phyloP scores from a whole-genome alignment of 2,329 filamentous ascomycete genomes.

The Paraphoma sp. region DNA sequence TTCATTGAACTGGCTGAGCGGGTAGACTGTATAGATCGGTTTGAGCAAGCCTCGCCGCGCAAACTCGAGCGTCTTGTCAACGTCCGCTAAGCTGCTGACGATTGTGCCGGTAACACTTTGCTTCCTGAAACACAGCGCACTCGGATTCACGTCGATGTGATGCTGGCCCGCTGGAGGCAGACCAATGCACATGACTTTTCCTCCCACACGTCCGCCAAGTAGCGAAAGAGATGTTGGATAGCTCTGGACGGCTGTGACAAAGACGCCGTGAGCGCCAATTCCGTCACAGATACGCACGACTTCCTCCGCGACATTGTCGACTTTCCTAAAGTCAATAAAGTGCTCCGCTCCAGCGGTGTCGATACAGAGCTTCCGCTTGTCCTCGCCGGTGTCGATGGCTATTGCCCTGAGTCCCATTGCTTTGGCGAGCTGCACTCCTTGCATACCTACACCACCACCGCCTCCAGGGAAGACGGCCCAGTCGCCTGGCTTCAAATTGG shows the following conservation, averaged over 20 bases:
- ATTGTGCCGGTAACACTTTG: constrained; percentile 47
- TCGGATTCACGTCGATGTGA: constrained; percentile 44
- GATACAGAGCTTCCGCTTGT: constrained; percentile 44
- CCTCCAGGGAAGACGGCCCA: constrained; percentile 64
- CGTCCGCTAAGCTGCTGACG: constrained; percentile 57
- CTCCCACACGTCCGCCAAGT: constrained; percentile 56
- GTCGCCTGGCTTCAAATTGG: constrained; percentile 57
- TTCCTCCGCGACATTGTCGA: constrained; percentile 40
- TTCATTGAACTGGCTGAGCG: constrained; percentile 56
- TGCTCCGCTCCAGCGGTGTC: constrained; percentile 43
- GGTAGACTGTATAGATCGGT: constrained; percentile 58
- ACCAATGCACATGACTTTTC: constrained; percentile 61
- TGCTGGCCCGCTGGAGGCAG: constrained; percentile 41
- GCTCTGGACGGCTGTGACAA: constrained; percentile 45
- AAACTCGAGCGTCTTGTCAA: constrained; percentile 56
- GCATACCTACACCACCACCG: constrained; percentile 63
- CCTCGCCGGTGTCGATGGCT: constrained; percentile 46
- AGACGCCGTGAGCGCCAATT: constrained; percentile 48
- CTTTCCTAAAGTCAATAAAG: constrained; percentile 48
- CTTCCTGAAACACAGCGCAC: constrained; percentile 44
- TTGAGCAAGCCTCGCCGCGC: constrained; percentile 58
- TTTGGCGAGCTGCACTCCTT: constrained; percentile 59
- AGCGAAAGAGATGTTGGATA: constrained; percentile 37
- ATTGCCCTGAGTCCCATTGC: constrained; percentile 47
- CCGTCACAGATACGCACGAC: constrained; percentile 43